Base-by-base conservation (phyloP, 306 rosid species). In the Vicia faba region DNA sequence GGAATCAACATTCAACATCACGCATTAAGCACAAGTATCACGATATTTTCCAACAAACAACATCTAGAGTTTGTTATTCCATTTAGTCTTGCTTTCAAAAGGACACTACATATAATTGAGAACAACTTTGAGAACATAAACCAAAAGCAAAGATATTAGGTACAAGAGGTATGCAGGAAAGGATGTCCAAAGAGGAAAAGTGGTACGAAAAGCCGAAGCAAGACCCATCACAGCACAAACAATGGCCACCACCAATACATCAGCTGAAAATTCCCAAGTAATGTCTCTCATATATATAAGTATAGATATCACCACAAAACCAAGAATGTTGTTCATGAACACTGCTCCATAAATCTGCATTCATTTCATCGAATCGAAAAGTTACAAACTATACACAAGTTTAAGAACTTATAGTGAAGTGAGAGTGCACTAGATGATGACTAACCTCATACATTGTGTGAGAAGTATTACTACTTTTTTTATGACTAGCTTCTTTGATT, bases 271-370 rank as follows among this genome's bases (percentile, higher is more conserved):
- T 61, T 87, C 82, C 88, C 93, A 87, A 0, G 74, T 66, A 11
- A 87, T 78, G 11, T 74, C 84, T 9, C 89, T 59, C 51, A 63
- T 50, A 56, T 84, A 87, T 62, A 87, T 81, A 5, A 84, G 84
- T 19, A 75, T 33, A 4, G 84, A 72, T 3, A 87, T 77, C 64
- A 83, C 93, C 61, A 76, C 83, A 57, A 87, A 79, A 2, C 88
- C 86, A 12, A 87, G 77, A 16, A 84, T 66, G 59, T 87, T 87
- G 89, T 87, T 84, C 93, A 87, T 82, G 70, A 78, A 80, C 61
- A 84, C 93, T 20, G 86, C 86, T 55, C 89, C 89, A 76, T 84
- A 87, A 61, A 87, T 80, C 93, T 87, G 83, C 86, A 80, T 67
- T 60, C 14, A 13, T 13, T 67, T 59, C n/a, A 13, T n/a, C 58